phyloP scores from a whole-genome alignment of 2,329 filamentous ascomycete genomes.

The Penicillium sp. region DNA sequence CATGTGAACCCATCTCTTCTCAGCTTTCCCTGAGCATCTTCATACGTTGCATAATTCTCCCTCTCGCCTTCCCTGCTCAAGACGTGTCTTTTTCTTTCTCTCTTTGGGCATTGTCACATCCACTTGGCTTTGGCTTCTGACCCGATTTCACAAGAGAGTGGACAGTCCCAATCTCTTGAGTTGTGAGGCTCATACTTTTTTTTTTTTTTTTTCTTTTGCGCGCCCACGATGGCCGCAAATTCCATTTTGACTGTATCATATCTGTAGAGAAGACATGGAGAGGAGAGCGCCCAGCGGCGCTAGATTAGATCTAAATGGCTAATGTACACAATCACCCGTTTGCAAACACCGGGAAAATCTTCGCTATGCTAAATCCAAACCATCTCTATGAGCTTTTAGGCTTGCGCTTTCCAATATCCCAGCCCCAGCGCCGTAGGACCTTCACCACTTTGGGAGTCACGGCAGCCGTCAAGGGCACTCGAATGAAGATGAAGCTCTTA shows the following conservation, averaged over 20 bases:
- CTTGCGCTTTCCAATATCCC: slow-evolving; percentile 80
- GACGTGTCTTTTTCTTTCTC: too few species aligned
- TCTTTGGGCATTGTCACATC: too few species aligned
- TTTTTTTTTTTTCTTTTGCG: too few species aligned
- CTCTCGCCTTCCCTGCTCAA: too few species aligned
- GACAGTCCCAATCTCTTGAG: too few species aligned
- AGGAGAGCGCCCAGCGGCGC: slow-evolving; percentile 18
- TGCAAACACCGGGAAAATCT: slow-evolving; percentile 4
- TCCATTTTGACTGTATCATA: slow-evolving; percentile 10
- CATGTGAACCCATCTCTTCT: slow-evolving; percentile 41
- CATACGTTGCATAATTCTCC: too few species aligned
- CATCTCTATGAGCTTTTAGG: slow-evolving; percentile 28
- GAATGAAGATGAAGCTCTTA: slow-evolving; percentile 93
- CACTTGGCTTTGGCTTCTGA: too few species aligned
- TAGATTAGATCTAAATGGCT: slow-evolving; percentile 30
- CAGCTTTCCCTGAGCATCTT: neutral
- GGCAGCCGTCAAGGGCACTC: slow-evolving; percentile 87
- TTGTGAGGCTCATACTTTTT: too few species aligned
- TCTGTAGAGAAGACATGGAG: slow-evolving; percentile 16
- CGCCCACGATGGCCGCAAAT: neutral
- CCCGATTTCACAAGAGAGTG: too few species aligned
- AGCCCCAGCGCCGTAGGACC: slow-evolving; percentile 78
- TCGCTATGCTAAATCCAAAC: slow-evolving; percentile 22
- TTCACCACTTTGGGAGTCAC: slow-evolving; percentile 94
- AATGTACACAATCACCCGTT: slow-evolving; percentile 27